Percentiles rank a stretch among this genome's conserved stretches.
These are phyloP conservation scores for Cryptococcus sp. DNA, from an alignment of 1,284 basidiomycete species.

Conservation along the genomic window DNA sequence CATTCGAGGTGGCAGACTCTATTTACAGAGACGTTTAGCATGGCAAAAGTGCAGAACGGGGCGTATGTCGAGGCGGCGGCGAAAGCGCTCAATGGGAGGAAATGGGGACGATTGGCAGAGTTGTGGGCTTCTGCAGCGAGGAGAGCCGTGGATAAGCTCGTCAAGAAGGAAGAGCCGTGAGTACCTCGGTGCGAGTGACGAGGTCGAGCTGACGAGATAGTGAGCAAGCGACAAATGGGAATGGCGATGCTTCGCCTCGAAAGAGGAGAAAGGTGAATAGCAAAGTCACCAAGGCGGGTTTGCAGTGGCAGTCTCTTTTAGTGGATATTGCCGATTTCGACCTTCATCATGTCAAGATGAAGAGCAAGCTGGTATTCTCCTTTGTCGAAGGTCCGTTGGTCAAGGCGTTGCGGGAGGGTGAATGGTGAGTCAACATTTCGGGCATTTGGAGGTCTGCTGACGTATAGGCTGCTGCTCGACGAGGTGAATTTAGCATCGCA, in stretches of 20 bases:
- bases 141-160: constrained; percentile 48
- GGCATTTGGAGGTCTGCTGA: background rate
- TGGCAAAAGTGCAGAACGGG: constrained; percentile 68
- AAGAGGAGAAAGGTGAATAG: constrained; percentile 66
- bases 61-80: constrained; percentile 78
- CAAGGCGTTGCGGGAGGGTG: constrained; percentile 80
- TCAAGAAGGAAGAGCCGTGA: constrained; percentile 50
- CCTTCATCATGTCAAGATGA: constrained; percentile 73
- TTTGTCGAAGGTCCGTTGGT: constrained; percentile 96
- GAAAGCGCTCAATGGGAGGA: constrained; percentile 73
- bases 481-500: constrained; percentile 93
- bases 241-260: constrained; percentile 49
- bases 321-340: constrained; percentile 73
- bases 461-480: constrained; percentile 78
- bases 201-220: constrained; percentile 3
- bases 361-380: constrained; percentile 83
- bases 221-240: constrained; percentile 21
- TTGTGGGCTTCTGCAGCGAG: constrained; percentile 58
- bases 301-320: constrained; percentile 69
- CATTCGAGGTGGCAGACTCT: constrained; percentile 74
- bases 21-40: constrained; percentile 83
- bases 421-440: constrained; percentile 62
- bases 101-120: constrained; percentile 77
- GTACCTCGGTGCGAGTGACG: background rate
- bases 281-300: constrained; percentile 38